Percentiles rank a stretch among this genome's conserved stretches.
Evolutionary conservation across 2,329 filamentous ascomycete genomes (phyloP).

Genomic region (Calonectria pteridis): DNA sequence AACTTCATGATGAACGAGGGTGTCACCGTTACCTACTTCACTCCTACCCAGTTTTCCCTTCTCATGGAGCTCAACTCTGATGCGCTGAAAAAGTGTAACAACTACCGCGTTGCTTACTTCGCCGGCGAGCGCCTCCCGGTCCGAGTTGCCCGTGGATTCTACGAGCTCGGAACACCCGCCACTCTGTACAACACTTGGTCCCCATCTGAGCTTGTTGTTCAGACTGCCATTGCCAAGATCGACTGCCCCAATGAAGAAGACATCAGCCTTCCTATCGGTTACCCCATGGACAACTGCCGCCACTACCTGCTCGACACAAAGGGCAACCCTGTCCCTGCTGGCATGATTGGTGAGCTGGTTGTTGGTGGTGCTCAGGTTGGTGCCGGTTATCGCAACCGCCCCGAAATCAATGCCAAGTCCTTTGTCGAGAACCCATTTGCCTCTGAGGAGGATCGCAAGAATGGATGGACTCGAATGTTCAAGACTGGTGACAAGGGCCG

Average conservation of each 20-base stretch:
- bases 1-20: conserved; percentile 38
- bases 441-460: conserved; percentile 35
- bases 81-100: conserved; percentile 33
- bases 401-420: conserved; percentile 64
- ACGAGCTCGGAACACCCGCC: conserved; percentile 39
- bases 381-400: conserved; percentile 53
- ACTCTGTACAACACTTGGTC: conserved; percentile 41
- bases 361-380: conserved; percentile 58
- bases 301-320: conserved; percentile 55
- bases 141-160: conserved; percentile 38
- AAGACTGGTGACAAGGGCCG: conserved; percentile 57
- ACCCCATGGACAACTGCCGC: conserved; percentile 45
- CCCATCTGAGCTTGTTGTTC: conserved; percentile 40
- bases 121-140: conserved; percentile 40
- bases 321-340: conserved; percentile 53
- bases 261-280: conserved; percentile 38
- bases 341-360: conserved; percentile 56
- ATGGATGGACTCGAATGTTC: conserved; percentile 53
- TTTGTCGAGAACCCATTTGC: conserved; percentile 39
- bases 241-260: conserved; percentile 29
- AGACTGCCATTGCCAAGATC: conserved; percentile 38
- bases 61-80: conserved; percentile 39
- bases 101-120: conserved; percentile 39
- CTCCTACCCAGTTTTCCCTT: conserved; percentile 39
- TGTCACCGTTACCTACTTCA: conserved; percentile 40